Evolutionary conservation across 768 basidiomycete species (phyloP), one percentile per base, ranked within the genome.

Genomic region (Lactarius quietus): DNA sequence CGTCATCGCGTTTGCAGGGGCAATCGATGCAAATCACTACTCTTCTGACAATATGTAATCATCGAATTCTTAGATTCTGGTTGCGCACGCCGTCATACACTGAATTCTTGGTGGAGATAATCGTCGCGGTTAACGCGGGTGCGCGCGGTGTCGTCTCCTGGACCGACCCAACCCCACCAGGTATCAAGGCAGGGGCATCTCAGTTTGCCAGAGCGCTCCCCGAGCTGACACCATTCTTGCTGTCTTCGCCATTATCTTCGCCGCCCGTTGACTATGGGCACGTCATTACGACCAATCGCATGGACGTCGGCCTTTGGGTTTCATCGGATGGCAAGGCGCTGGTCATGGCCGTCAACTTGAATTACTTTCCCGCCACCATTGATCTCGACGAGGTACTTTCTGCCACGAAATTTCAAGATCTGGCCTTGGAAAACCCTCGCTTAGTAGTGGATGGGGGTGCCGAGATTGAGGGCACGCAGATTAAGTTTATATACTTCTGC

Each of bases 71-170:
- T 33, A 83, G 82, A 76, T 89, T 76, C 68, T 90, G 89, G 89
- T 72, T 76, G 70, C 79, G 84, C 7, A 76, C 73, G 53, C 90
- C 90, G 1, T 89, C 87, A 0, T 89, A 89, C 7, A 77, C 81
- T 59, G 89, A 92, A 72, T 91, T 83, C 72, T 78, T 89, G 23
- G 82, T 90, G 3, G 78, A 89, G 75, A 82, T 80, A 67, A 79
- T 88, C 38, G 72, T 91, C n/a, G 85, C 82, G 1, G 85, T 91
- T 72, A 90, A 88, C 67, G 88, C 90, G 62, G 88, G 90, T 7
- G 87, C 78, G 2, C 73, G 85, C 8, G 87, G 76, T 53, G 70
- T 73, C 52, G 74, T 82, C 31, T 73, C 78, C 1, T 82, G 80
- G 79, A 75, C 76, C 55, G 78, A 79, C 63, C 79, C 80, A 2